Evolutionary conservation across 176 grass and related monocot species (phyloP).

Genomic region (Panicum miliaceum): DNA sequence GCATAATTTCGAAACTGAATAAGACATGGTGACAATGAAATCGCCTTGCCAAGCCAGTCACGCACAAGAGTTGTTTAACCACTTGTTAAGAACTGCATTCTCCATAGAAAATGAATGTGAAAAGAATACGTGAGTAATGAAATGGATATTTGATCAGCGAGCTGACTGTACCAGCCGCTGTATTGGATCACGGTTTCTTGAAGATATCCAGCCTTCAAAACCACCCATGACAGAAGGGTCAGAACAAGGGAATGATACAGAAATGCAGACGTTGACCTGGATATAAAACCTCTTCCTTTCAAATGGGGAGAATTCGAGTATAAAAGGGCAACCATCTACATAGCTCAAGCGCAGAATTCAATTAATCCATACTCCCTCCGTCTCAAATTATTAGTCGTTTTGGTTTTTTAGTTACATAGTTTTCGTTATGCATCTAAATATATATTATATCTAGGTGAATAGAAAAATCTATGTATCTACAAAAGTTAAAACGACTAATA

Average conservation of each 20-base stretch:
- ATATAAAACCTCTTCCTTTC: conserved; percentile 16
- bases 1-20: background rate
- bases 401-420: too few relatives aligned
- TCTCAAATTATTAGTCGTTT: too few relatives aligned
- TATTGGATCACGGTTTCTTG: conserved; percentile 13
- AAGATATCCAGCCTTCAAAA: conserved; percentile 16
- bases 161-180: conserved; percentile 4
- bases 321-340: conserved; percentile 44
- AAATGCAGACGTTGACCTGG: conserved; percentile 31
- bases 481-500: too few relatives aligned
- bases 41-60: background rate
- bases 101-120: background rate
- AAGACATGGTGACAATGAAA: background rate
- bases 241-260: conserved; percentile 12
- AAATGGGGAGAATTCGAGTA: conserved; percentile 15
- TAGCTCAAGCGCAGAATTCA: background rate
- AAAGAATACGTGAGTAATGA: background rate
- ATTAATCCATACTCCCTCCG: background rate
- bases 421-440: too few relatives aligned
- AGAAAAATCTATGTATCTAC: too few relatives aligned
- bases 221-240: background rate
- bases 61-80: background rate
- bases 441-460: too few relatives aligned
- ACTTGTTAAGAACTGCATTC: background rate
- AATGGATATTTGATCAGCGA: conserved; percentile 10